Conservation (phyloP, 306 rosid genomes). For the Geum urbanum region DNA sequence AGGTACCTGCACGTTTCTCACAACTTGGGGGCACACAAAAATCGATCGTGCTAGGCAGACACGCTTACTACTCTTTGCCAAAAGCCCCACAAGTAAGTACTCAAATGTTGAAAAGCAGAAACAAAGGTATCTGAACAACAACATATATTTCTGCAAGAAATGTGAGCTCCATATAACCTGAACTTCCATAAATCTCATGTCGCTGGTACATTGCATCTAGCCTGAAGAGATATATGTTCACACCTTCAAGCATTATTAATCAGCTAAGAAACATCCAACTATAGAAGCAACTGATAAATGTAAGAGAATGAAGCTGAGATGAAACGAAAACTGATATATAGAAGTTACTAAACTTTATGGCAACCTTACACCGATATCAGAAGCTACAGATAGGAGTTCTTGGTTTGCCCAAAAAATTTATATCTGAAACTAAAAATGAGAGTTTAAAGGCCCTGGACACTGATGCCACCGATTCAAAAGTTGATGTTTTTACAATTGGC, state of each 20-base stretch:
- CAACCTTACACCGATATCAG: not conserved
- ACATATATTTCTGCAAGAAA: not conserved
- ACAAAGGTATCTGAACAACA: not conserved
- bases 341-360: not conserved
- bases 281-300: not conserved
- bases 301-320: not conserved
- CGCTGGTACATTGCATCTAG: not conserved
- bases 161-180: not conserved
- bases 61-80: not conserved
- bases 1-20: not conserved
- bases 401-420: not conserved
- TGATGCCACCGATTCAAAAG: not conserved
- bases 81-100: not conserved
- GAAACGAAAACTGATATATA: not conserved
- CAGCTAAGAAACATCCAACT: not conserved
- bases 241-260: not conserved
- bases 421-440: not conserved
- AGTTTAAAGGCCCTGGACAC: not conserved
- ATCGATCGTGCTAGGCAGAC: not conserved
- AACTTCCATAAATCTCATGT: not conserved
- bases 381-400: not conserved
- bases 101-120: not conserved
- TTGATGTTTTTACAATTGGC: not conserved
- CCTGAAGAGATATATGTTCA: not conserved
- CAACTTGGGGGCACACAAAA: not conserved